Base-by-base conservation (phyloP, 352 stramenopile genomes). In the Saprolegnia parasitica region DNA sequence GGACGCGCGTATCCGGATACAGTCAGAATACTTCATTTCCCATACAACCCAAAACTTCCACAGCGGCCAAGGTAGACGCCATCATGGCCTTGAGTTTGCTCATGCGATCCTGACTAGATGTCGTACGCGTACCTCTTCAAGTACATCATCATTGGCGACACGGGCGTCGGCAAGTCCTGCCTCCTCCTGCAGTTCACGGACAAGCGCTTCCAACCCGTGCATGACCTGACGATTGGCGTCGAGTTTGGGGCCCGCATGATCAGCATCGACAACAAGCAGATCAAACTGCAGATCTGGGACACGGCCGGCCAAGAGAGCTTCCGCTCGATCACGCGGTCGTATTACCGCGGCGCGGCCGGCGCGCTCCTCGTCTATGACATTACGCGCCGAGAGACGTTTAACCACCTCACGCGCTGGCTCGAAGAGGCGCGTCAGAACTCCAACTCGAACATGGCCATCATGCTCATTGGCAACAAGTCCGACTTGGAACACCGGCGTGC, bases 111-210 rank as follows among this genome's bases (percentile, higher is more conserved):
- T 65, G 23, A 20, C 16, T 66, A 72, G 56, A 97, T 98, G 93
- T 97, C 90, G 71, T 98, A 98, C 86, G 90, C 91, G 49, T 98
- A 98, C 73, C 79, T 98, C 57, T 98, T 98, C 84, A 98, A 98
- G 84, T 97, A 99, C 79, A 99, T 99, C 67, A 99, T 99, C 80
- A 99, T 99, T 73, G 97, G 97, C 56, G 97, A 99, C 79, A 99
- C 96, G 52, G 96, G 95, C 97, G 97, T 99, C 20, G 98, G 98
- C 39, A 99, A 99, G 86, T 99, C 96, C 56, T 99, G 98, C 80
- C 87, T 99, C 74, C 82, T 99, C 50, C 84, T 99, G 71, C 97
- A 99, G 82, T 99, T 99, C 85, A 99, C 98, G 56, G 97, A 99
- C 86, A 99, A 99, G 83, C 89, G 97, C 60, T 99, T 99, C 82